A percentile compares a stretch with the other conserved stretches of the same genome.
Evolutionary conservation across 805 yeast species (phyloP).

Genomic region (Candida railenensis): DNA sequence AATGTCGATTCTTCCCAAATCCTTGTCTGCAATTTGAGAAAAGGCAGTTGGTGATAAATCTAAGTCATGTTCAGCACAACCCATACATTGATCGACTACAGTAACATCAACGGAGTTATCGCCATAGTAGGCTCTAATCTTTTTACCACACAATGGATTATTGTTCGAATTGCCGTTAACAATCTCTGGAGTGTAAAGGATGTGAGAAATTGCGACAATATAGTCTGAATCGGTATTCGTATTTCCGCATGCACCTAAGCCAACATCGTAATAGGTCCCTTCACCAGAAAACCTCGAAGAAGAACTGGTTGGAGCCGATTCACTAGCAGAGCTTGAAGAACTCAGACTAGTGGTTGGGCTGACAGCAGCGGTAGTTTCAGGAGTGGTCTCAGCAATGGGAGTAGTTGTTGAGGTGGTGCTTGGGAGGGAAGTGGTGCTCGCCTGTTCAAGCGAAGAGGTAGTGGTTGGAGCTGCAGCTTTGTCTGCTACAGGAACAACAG

Average conservation of each 20-base stretch:
- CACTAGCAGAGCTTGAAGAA: slow-evolving; percentile 13
- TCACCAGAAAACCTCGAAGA: slow-evolving; percentile 32
- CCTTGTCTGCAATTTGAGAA: slow-evolving; percentile 46
- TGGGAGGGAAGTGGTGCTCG: slow-evolving; percentile 10
- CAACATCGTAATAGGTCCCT: slow-evolving; percentile 50
- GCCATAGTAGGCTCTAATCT: slow-evolving; percentile 44
- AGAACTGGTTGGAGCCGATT: slow-evolving; percentile 13
- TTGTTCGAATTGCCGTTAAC: slow-evolving; percentile 39
- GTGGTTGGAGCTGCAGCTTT: slow-evolving; percentile 2
- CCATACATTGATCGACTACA: slow-evolving; percentile 58
- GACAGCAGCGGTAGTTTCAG: slow-evolving; percentile 8
- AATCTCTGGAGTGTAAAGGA: slow-evolving; percentile 35
- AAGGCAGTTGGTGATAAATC: slow-evolving; percentile 67
- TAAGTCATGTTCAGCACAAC: slow-evolving; percentile 48
- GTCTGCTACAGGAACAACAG: slow-evolving; percentile 2
- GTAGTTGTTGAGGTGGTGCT: slow-evolving; percentile 14
- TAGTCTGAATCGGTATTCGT: slow-evolving; percentile 44
- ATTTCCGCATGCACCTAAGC: slow-evolving; percentile 57
- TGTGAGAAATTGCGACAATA: slow-evolving; percentile 52
- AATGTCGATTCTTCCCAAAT: slow-evolving; percentile 53
- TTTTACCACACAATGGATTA: slow-evolving; percentile 53
- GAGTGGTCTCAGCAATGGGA: background rate
- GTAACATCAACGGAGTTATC: slow-evolving; percentile 56
- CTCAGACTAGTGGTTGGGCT: slow-evolving; percentile 10
- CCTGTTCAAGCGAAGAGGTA: slow-evolving; percentile 7